Evolutionary conservation across 2,329 filamentous ascomycete genomes (phyloP).

Genomic region (Leptographium galeiforme): DNA sequence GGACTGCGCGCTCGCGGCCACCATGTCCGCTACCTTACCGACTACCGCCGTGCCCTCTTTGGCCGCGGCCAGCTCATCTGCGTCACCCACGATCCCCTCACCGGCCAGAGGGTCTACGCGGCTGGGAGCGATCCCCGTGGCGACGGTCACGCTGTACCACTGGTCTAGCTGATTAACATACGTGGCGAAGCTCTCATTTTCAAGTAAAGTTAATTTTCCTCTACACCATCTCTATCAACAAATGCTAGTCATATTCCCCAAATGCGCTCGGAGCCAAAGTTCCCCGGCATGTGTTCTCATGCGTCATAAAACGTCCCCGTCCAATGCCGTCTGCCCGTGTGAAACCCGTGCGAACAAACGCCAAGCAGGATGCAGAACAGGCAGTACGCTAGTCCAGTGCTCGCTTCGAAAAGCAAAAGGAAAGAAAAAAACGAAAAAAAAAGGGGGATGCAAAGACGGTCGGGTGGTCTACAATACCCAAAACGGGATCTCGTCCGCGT

Average conservation of each 20-base stretch:
- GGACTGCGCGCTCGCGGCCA: constrained; percentile 58
- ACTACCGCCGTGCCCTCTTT: constrained; percentile 54
- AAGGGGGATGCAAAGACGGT: background rate
- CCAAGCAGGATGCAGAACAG: background rate
- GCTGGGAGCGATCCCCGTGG: constrained; percentile 78
- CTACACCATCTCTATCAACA: background rate
- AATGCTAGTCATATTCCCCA: background rate
- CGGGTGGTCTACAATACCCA: constrained; percentile 1
- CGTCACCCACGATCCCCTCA: constrained; percentile 51
- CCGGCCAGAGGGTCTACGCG: constrained; percentile 61
- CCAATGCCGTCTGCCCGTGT: background rate
- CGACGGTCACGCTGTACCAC: constrained; percentile 43
- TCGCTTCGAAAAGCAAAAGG: background rate
- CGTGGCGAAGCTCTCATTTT: background rate
- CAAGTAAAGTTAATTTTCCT: background rate
- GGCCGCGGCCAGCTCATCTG: constrained; percentile 77
- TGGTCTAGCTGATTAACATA: background rate
- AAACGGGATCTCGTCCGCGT: background rate
- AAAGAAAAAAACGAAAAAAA: background rate
- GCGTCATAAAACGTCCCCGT: background rate
- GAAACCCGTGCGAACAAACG: background rate
- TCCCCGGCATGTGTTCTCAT: background rate
- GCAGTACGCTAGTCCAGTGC: background rate
- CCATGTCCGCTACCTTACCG: constrained; percentile 50
- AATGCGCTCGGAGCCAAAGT: background rate